Base-by-base conservation (phyloP, 2,329 filamentous ascomycete genomes). In the Didymella pinodella region DNA sequence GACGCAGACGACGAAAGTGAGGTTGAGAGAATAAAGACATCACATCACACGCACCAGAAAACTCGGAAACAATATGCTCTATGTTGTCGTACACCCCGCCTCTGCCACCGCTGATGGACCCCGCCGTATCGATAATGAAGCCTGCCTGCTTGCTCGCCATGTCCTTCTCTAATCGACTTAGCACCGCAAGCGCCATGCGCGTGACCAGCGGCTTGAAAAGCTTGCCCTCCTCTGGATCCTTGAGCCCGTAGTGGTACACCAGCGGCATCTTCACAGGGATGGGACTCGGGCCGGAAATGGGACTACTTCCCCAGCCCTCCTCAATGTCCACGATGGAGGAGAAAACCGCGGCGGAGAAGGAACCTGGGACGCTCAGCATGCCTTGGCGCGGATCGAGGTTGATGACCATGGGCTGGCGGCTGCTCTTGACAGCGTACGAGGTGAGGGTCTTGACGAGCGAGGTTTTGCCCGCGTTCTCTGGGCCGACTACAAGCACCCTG, bases 251-350 rank as follows among this genome's bases (percentile, higher is more conserved):
- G 77, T 93, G 92, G 74, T 97, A 96, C 28, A 94, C 92, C 53
- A 99, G 80, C 5, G 95, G 95, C 68, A 97, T 83, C 81, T 97
- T 98, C 51, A 97, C 92, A 0, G 94, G 93, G 18, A 96, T 88
- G 0, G 88, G 86, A 67, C 90, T 95, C 0, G 95, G 93, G 0
- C 94, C 95, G 65, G 91, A 96, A 69, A 93, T 96, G 0, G 94
- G 93, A 67, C 92, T 93, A 65, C 86, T 92, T 10, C 95, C 95
- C 88, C 93, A 97, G 7, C 91, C 92, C 61, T 92, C 89, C 70
- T 94, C 91, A 0, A 96, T 84, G 76, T 98, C 94, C 79, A 98
- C 86, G 68, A 96, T 86, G 0, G 90, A 92, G 10, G 90, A 90
- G 72, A 96, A 93, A 4, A 92, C 91, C n/a, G 90, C 89, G 0